These are phyloP conservation scores for Gentiana macrophylla DNA, from an alignment of 257 asterid species.

Conservation along the genomic window DNA sequence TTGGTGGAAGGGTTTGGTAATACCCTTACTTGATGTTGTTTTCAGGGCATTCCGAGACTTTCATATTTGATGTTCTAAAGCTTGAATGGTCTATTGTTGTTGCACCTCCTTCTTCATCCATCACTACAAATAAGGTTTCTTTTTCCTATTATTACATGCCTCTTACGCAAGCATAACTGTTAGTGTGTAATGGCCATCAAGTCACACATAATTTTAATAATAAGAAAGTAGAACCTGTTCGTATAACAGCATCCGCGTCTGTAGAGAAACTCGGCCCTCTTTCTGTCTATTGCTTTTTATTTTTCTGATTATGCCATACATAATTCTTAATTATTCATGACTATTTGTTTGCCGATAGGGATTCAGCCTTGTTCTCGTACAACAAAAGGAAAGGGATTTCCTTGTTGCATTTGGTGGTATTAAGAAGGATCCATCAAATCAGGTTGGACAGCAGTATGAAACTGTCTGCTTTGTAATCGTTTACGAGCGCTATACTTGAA, in stretches of 20 bases:
- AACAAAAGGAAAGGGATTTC: slow-evolving; percentile 82
- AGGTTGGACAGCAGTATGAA: slow-evolving; percentile 36
- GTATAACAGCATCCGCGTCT: too few relatives aligned
- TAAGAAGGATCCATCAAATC: slow-evolving; percentile 89
- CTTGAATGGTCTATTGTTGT: slow-evolving; percentile 87
- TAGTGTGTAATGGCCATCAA: background rate
- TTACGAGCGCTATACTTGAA: background rate
- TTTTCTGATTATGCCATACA: background rate
- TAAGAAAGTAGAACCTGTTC: background rate
- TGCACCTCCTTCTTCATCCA: slow-evolving; percentile 69
- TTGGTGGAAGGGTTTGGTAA: too few relatives aligned
- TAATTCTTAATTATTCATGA: background rate
- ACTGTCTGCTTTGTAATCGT: slow-evolving; percentile 9
- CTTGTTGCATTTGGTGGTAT: slow-evolving; percentile 96
- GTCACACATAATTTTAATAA: background rate
- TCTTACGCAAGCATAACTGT: background rate
- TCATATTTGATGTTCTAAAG: slow-evolving; percentile 75
- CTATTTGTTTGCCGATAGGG: slow-evolving; percentile 39
- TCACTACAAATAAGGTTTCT: slow-evolving; percentile 76
- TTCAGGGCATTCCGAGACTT: slow-evolving; percentile 82
- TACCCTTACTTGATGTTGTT: background rate
- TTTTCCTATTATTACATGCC: slow-evolving; percentile 10
- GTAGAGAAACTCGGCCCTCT: too few relatives aligned
- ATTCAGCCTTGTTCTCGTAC: slow-evolving; percentile 88
- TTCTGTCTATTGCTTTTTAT: too few relatives aligned